Evolutionary conservation across 202 grass and related monocot genomes (phyloP).

Genomic region (Digitaria exilis): DNA sequence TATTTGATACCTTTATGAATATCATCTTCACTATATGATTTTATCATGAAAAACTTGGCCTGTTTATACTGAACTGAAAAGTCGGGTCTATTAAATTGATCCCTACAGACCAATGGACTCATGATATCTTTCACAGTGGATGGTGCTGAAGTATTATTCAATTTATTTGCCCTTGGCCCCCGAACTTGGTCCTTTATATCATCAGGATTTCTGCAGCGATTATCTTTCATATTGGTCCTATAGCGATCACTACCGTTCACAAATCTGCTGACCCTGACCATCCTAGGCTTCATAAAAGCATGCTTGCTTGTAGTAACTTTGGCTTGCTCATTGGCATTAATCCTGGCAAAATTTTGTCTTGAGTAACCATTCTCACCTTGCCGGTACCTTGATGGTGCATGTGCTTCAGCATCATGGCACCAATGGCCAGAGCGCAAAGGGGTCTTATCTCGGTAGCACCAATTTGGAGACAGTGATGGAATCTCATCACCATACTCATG

Average conservation of each 20-base stretch:
- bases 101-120: conserved; percentile 47
- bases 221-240: conserved; percentile 39
- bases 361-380: conserved; percentile 23
- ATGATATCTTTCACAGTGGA: conserved; percentile 30
- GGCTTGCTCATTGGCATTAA: conserved; percentile 33
- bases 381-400: conserved; percentile 15
- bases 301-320: conserved; percentile 40
- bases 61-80: conserved; percentile 66
- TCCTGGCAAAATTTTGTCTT: conserved; percentile 25
- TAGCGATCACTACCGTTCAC: conserved; percentile 1
- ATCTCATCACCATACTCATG: conserved; percentile 47
- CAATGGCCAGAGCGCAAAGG: conserved; percentile 39
- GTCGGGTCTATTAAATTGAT: conserved; percentile 68
- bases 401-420: conserved; percentile 24
- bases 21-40: conserved; percentile 81
- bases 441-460: conserved; percentile 37
- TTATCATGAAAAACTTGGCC: conserved; percentile 91
- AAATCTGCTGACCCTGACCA: conserved; percentile 2
- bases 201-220: conserved; percentile 30
- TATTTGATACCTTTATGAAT: conserved; percentile 84
- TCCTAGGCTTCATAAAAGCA: conserved; percentile 31
- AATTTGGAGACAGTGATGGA: conserved; percentile 27
- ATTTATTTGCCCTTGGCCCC: conserved; percentile 51
- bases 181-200: conserved; percentile 44
- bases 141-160: conserved; percentile 27